These are phyloP conservation scores for Dictyostelium discoideum DNA, from an alignment of 78 protist genomes.

Conservation along the genomic window DNA sequence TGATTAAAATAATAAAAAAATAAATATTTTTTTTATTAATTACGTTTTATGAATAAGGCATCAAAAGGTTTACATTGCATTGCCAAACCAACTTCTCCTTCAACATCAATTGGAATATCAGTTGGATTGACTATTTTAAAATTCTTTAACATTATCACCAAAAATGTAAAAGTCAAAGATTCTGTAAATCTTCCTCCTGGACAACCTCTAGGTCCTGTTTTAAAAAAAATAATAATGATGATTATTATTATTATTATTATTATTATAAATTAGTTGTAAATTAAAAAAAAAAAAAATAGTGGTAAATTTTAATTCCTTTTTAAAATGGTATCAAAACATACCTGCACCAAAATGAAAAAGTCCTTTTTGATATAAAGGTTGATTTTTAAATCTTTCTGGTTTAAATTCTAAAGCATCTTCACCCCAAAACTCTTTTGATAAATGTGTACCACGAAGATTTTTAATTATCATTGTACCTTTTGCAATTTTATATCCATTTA, in stretches of 20 bases:
- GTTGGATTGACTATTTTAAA: background rate
- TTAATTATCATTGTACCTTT: slow-evolving; percentile 17
- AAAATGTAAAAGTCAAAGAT: background rate
- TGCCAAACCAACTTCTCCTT: background rate
- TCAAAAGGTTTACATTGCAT: background rate
- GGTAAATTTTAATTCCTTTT: too few species aligned
- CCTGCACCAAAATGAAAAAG: background rate
- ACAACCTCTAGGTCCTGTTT: background rate
- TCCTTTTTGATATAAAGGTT: background rate
- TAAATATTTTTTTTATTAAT: too few species aligned
- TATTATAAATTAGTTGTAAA: too few species aligned
- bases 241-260: too few species aligned
- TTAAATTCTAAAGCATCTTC: background rate
- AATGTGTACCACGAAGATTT: background rate
- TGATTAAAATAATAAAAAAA: too few species aligned
- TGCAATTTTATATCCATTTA: slow-evolving; percentile 2
- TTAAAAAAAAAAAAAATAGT: too few species aligned
- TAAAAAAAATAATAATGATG: too few species aligned
- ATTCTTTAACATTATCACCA: background rate
- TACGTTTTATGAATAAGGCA: background rate
- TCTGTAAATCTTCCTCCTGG: background rate
- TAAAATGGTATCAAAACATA: background rate
- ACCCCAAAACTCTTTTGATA: background rate
- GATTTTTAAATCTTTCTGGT: slow-evolving; percentile 25
- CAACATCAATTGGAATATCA: background rate